Evolutionary conservation across 345 rosid genomes (phyloP), one percentile per base, ranked within the genome.

Genomic region (Psidium friedrichsthalianum): DNA sequence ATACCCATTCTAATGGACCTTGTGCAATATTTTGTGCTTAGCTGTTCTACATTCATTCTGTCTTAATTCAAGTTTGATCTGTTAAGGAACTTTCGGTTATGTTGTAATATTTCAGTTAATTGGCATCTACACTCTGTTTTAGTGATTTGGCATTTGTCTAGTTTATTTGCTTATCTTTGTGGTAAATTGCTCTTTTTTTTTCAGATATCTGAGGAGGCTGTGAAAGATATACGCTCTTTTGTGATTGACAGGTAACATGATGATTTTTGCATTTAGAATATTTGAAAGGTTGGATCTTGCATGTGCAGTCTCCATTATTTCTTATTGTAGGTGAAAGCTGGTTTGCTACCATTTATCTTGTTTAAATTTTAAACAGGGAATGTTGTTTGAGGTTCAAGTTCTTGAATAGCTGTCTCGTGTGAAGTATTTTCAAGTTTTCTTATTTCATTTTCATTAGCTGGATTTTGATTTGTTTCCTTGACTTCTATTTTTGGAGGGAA

Each of bases 121-220:
- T 36, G 24, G 47, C 80, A 18, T 69, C 47, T 69, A 36, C 47
- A 5, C 80, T 36, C 80, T 69, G 47, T 18, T 69, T 25, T 36
- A 69, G 80, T 69, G 47, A 69, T 69, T 36, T 36, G 47, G 80
- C 80, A 36, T 36, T 36, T 36, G 80, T 36, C 47, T 69, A 69
- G 80, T 69, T 69, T 69, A 36, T 69, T 69, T 36, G 14, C 47
- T 69, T 69, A 36, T 84, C 22, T 27, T 64, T 61, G 78, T 53
- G 61, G 74, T 40, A 29, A 58, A 82, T 51, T 80, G 86, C 53
- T 55, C 57, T 32, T 64, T 64, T 7, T 64, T 7, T 8, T 69
- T 86, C 90, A 97, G 99, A 92, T 97, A 82, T 95, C 99, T 85
- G 93, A 96, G 85, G 98, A 93, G 91, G 99, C 99, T 91, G 92